Percentiles rank a stretch among this genome's conserved stretches.
Evolutionary conservation across 768 basidiomycete species (phyloP).

Genomic region (Mrakia gelida): DNA sequence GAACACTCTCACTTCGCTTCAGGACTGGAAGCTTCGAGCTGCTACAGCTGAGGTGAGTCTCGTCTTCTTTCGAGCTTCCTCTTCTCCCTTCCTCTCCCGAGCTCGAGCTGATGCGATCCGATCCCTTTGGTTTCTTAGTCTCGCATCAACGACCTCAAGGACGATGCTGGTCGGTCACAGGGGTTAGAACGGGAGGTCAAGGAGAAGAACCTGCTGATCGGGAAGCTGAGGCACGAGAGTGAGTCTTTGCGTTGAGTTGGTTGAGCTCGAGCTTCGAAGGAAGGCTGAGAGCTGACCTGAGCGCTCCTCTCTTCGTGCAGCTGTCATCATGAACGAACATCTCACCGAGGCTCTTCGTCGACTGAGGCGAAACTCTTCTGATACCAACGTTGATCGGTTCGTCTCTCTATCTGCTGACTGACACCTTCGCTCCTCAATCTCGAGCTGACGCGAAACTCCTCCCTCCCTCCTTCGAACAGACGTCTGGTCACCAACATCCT

Average conservation of each 20-base stretch:
- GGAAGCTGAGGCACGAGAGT: slow-evolving; percentile 94
- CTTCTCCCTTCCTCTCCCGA: neutral
- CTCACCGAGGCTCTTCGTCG: slow-evolving; percentile 96
- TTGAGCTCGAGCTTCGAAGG: neutral
- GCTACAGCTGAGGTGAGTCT: slow-evolving; percentile 71
- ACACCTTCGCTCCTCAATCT: too few species aligned
- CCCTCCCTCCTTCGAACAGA: slow-evolving; percentile 40
- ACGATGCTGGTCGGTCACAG: slow-evolving; percentile 61
- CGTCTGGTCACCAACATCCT: slow-evolving; percentile 92
- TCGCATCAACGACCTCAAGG: slow-evolving; percentile 66
- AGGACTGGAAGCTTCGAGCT: slow-evolving; percentile 87
- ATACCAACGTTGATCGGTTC: slow-evolving; percentile 75
- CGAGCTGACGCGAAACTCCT: neutral
- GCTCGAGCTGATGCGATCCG: neutral
- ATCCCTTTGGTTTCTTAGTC: slow-evolving; percentile 52
- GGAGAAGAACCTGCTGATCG: slow-evolving; percentile 92
- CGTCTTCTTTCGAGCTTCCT: too few species aligned
- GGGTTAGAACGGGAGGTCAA: slow-evolving; percentile 85
- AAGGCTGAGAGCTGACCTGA: neutral
- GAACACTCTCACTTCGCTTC: slow-evolving; percentile 66
- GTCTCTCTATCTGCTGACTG: slow-evolving; percentile 31
- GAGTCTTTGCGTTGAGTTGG: slow-evolving; percentile 30
- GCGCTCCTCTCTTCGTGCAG: slow-evolving; percentile 58
- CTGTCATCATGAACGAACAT: slow-evolving; percentile 95
- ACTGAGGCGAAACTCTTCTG: slow-evolving; percentile 73